Base-by-base conservation (phyloP, 495 filamentous ascomycete species). In the Aspergillus avenaceus region DNA sequence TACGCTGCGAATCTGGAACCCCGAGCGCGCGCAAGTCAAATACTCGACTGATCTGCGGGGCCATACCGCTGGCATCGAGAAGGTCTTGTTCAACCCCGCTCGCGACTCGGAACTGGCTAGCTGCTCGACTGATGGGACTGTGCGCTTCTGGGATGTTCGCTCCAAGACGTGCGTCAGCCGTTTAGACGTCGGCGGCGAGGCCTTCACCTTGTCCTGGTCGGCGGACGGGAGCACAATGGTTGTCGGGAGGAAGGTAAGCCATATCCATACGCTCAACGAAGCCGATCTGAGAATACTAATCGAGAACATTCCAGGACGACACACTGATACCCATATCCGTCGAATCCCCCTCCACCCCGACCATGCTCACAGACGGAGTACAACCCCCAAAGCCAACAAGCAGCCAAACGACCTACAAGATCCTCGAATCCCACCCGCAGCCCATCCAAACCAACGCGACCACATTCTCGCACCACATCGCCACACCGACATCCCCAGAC, bases 111-210 rank as follows among this genome's bases (percentile, higher is more conserved):
- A 95, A 65, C 71, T 98, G 4, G 91, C 88, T 32, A 96, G 89
- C 57, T 84, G 90, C 54, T 87, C 87, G 19, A 79, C 75, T 9
- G 93, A 97, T 65, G 91, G 91, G 1, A 84, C 86, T 13, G 86
- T 95, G 51, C 83, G 86, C 52, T 84, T 98, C 55, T 98, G 93
- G 93, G 95, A 98, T 63, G 89, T 95, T 14, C 79, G 91, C 54
- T 88, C 80, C 19, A 92, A 90, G 66, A 78, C 70, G 4, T 88
- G 86, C 46, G 79, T 88, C 28, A 90, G 88, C 56, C 86, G 87
- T 51, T 73, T 91, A 2, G 88, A 87, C 63, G 81, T 87, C n/a
- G 83, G 85, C 26, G 90, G 89, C 6, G 85, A 87, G 62, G 87
- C 89, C 8, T 88, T 95, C 52, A 87, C 83, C 12, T 73, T 96